Conservation (phyloP, 805 yeast species). For the Geotrichum ghanense region DNA sequence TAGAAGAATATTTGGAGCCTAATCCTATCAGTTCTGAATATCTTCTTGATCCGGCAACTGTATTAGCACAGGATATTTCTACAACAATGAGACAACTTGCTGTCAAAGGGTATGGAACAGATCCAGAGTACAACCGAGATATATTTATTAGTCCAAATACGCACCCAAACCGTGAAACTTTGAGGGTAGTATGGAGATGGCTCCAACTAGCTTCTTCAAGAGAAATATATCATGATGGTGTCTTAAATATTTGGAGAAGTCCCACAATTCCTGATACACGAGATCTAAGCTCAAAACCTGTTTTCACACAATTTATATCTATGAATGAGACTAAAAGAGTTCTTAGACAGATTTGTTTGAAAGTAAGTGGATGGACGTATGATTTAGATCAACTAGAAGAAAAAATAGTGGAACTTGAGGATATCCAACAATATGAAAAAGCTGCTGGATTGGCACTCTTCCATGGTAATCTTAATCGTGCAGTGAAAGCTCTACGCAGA, state of each 20-base stretch:
- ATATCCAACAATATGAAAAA: constrained; percentile 56
- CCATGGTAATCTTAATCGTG: constrained; percentile 74
- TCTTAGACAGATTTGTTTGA: constrained; percentile 68
- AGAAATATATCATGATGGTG: constrained; percentile 83
- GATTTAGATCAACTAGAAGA: constrained; percentile 65
- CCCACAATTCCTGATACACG: constrained; percentile 37
- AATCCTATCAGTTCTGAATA: neutral
- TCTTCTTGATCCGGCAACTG: constrained; percentile 21
- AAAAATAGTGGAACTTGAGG: constrained; percentile 45
- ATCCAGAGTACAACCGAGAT: constrained; percentile 50
- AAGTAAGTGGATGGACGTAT: constrained; percentile 86
- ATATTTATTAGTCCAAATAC: constrained; percentile 27
- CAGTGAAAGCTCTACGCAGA: constrained; percentile 67
- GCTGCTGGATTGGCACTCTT: constrained; percentile 99
- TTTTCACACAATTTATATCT: constrained; percentile 18
- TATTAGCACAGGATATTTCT: constrained; percentile 64
- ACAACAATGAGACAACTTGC: constrained; percentile 65
- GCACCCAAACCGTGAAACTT: constrained; percentile 41
- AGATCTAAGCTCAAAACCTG: constrained; percentile 28
- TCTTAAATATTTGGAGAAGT: constrained; percentile 65
- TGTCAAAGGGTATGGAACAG: constrained; percentile 55
- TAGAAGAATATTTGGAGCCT: neutral
- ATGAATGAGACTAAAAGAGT: constrained; percentile 38
- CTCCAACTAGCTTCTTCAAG: constrained; percentile 57
- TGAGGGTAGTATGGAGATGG: constrained; percentile 89